Evolutionary conservation across 495 filamentous ascomycete species (phyloP).

Genomic region (Aspergillus coremiiformis): DNA sequence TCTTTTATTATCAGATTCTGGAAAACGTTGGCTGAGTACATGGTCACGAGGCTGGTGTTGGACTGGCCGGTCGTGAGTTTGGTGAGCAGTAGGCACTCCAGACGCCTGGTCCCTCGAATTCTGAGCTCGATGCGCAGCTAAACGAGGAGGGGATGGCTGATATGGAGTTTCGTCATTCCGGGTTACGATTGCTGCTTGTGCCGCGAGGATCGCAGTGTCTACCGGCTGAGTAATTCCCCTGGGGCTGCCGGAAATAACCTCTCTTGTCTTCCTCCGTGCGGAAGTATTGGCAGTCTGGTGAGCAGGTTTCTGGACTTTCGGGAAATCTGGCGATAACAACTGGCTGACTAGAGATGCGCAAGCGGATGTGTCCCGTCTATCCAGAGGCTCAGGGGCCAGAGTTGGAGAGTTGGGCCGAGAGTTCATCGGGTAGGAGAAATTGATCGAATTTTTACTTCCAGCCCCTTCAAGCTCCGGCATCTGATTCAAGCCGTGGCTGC

Average conservation of each 20-base stretch:
- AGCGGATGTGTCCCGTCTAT: constrained; percentile 11
- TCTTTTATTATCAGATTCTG: background rate
- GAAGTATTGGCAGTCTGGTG: constrained; percentile 42
- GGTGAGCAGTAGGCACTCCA: background rate
- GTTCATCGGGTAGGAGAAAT: constrained; percentile 78
- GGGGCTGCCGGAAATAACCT: constrained; percentile 26
- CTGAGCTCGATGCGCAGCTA: background rate
- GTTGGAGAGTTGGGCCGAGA: constrained; percentile 40
- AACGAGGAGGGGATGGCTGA: constrained; percentile 7
- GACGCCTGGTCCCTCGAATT: background rate
- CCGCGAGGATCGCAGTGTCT: constrained; percentile 33
- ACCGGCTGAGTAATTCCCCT: constrained; percentile 35
- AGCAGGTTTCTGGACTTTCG: constrained; percentile 28
- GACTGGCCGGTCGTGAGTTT: background rate
- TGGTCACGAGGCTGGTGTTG: background rate
- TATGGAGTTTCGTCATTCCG: constrained; percentile 8
- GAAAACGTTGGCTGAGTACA: background rate
- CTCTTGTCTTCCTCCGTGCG: constrained; percentile 46
- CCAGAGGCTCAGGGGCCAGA: constrained; percentile 11
- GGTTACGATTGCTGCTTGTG: constrained; percentile 21
- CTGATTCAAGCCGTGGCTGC: constrained; percentile 24
- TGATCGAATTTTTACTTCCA: constrained; percentile 61
- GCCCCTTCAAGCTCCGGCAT: constrained; percentile 48
- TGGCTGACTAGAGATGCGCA: constrained; percentile 12
- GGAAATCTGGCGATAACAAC: constrained; percentile 19